Percentiles rank a stretch among this genome's conserved stretches.
These are phyloP conservation scores for Ceratocystis huliohia DNA, from an alignment of 2,329 filamentous ascomycete genomes.

Conservation along the genomic window DNA sequence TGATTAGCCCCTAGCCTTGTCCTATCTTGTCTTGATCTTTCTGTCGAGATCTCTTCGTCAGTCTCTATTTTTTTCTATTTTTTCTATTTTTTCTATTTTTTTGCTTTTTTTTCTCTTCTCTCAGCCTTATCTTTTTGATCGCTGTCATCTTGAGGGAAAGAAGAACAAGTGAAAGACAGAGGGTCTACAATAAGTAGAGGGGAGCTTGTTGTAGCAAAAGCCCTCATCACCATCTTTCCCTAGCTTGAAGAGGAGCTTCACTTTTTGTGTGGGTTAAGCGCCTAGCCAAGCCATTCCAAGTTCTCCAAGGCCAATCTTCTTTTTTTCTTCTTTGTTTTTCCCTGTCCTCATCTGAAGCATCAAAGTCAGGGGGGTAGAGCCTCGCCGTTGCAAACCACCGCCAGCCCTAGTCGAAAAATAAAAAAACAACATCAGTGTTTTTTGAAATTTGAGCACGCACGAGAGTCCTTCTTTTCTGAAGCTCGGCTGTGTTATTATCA, in stretches of 20 bases:
- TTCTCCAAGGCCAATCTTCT: neutral
- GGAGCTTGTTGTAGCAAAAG: neutral
- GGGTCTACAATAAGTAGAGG: neutral
- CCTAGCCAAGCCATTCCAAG: constrained; percentile 14
- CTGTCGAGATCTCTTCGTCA: neutral
- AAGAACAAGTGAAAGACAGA: neutral
- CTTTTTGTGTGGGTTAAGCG: constrained; percentile 9
- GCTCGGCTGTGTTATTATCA: constrained; percentile 1
- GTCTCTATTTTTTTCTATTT: neutral
- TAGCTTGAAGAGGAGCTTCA: neutral
- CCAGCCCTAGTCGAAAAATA: constrained; percentile 11
- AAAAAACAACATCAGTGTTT: neutral
- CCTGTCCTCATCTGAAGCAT: constrained; percentile 8
- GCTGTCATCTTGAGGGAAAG: neutral
- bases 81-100: neutral
- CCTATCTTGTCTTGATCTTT: neutral
- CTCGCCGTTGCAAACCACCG: neutral
- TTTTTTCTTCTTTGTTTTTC: constrained; percentile 7
- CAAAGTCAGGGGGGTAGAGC: constrained; percentile 11
- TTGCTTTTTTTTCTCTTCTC: neutral
- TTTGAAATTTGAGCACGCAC: constrained; percentile 7
- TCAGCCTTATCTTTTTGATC: neutral
- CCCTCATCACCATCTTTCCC: neutral
- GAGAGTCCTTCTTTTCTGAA: neutral
- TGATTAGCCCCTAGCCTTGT: neutral